Base-by-base conservation (phyloP, 495 filamentous ascomycete species). In the Penicillium goetzii region DNA sequence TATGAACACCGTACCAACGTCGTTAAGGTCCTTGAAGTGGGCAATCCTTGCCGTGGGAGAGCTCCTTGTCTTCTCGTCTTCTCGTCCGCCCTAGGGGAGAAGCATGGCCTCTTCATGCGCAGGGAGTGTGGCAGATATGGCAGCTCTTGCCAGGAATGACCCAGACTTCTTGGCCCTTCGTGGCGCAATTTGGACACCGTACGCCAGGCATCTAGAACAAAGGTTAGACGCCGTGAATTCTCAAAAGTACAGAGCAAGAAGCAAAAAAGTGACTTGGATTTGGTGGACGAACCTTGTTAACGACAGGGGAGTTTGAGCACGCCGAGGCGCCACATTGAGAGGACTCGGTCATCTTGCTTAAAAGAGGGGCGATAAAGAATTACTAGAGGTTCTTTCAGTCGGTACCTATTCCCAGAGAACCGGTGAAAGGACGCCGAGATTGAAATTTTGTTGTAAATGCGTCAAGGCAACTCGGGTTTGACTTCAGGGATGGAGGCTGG, bases 111-210 rank as follows among this genome's bases (percentile, higher is more conserved):
- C 23, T 41, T 68, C 61, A 69, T 63, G 67, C 73, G 56, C 75
- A 77, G 6, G 75, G 63, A 2, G 76, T 78, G 15, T 77, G 74
- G 60, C 80, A 82, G 54, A 77, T 43, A 61, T 82, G 81, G 59
- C 81, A 83, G 61, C 76, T 72, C 60, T 82, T 83, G 21, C 81
- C 81, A 11, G 81, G 80, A 59, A 83, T 81, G 0, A 83, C 81
- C 81, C 81, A 83, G 36, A 74, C 74, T 61, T 82, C 80, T 50
- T 75, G 68, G 3, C 81, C 81, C 30, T 75, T 45, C 0, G 62
- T 58, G 19, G 65, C 58, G 62, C 81, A 83, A n/a, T 62, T 78
- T 21, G 77, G 80, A 65, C 81, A 83, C 17, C 78, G 74, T n/a
- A 80, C 76, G 57, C 81, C 81, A 17, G 80, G 78, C 81, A 83